These are phyloP conservation scores for Erodium trifolium DNA, from an alignment of 441 rosid genomes.

Conservation along the genomic window DNA sequence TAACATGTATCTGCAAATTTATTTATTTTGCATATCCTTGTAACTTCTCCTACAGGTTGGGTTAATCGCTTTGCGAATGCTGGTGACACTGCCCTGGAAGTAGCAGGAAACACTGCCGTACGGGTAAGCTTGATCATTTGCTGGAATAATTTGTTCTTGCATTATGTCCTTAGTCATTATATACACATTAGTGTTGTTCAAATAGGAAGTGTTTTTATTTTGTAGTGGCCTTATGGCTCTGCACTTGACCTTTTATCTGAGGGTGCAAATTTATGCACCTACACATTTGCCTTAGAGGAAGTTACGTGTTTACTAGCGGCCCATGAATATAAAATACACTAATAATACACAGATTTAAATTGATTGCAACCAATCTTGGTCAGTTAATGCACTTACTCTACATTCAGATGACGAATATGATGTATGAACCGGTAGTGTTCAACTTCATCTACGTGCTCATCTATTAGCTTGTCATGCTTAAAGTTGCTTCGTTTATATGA, in stretches of 20 bases:
- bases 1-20: background rate
- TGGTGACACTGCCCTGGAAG: conserved; percentile 90
- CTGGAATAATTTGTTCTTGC: background rate
- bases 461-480: background rate
- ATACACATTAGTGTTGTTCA: background rate
- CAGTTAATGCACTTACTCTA: no score
- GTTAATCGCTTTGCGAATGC: conserved; percentile 95
- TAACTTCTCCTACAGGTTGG: conserved; percentile 58
- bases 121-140: conserved; percentile 38
- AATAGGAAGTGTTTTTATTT: no score
- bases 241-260: background rate
- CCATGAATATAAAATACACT: no score
- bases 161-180: background rate
- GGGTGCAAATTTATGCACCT: background rate
- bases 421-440: no score
- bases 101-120: conserved; percentile 84
- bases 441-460: background rate
- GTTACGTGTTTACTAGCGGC: no score
- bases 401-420: background rate
- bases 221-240: no score
- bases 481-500: conserved; percentile 14
- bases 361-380: no score
- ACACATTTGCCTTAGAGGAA: no score
- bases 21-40: conserved; percentile 4
- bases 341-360: no score